A percentile compares a stretch with the other conserved stretches of the same genome.
phyloP scores from a whole-genome alignment of 1,139 yeast genomes.

The Lodderomyces orthopsilosis region DNA sequence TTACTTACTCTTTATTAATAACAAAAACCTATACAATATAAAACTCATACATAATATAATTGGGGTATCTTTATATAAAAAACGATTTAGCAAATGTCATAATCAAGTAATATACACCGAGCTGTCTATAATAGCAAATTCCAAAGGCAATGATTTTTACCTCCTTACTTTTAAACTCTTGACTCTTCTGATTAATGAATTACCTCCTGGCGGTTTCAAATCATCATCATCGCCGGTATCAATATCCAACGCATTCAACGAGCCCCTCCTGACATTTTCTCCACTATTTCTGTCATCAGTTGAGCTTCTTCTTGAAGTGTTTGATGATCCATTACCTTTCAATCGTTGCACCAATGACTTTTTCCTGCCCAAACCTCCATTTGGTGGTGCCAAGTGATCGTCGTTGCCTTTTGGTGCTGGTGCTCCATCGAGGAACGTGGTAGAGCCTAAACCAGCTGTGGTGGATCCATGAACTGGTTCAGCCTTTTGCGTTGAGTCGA shows the following conservation, averaged over 20 bases:
- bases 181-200: conserved; percentile 73
- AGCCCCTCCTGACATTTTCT: conserved; percentile 19
- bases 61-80: background rate
- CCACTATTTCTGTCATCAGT: conserved; percentile 22
- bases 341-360: conserved; percentile 73
- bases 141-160: background rate
- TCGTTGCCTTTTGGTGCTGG: conserved; percentile 67
- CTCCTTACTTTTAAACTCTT: conserved; percentile 77
- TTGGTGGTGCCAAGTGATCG: conserved; percentile 23
- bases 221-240: conserved; percentile 18
- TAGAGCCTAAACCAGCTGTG: conserved; percentile 85
- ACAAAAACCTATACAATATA: conserved; percentile 1
- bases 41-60: conserved; percentile 1
- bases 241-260: conserved; percentile 16
- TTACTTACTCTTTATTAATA: background rate
- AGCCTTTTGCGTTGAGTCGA: conserved; percentile 69
- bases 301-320: conserved; percentile 36
- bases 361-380: conserved; percentile 58
- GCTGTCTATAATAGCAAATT: background rate
- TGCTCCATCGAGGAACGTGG: conserved; percentile 94
- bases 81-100: background rate
- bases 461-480: conserved; percentile 79
- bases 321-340: conserved; percentile 39
- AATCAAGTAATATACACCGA: background rate
- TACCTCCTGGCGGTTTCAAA: conserved; percentile 32